Evolutionary conservation across 192 early-diverging fungal genomes (phyloP), one percentile per base, ranked within the genome.

Genomic region (Linnemannia zychae): DNA sequence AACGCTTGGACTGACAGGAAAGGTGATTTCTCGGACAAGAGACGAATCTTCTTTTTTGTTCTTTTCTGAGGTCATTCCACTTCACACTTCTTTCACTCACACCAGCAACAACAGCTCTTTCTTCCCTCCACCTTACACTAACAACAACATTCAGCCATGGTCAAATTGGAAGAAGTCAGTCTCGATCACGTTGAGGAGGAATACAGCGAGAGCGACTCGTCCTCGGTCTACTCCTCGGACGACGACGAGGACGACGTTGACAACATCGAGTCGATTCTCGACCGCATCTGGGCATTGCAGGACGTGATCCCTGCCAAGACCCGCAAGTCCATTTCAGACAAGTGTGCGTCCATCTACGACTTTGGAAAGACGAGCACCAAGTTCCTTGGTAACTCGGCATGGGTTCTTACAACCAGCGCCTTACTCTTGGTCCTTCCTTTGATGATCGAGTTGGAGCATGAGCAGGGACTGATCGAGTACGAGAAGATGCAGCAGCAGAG

Each of bases 331-430:
- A 82, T 97, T 34, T 90, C 93, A 17, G 84, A 85, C 49, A 81
- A 88, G 22, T 87, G 91, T 22, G 88, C 90, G 17, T 87, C 89
- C 4, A 74, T 95, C 17, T 88, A 88, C 36, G 89, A 89, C 38
- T 93, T 92, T 89, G 91, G 94, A 34, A 87, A 81, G 63, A 80
- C 88, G 49, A 90, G 92, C 38, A 87, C 91, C 40, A 88, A 89
- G 36, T 90, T 95, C 82, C 89, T 93, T 33, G 96, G 96, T 38
- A 96, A 96, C 88, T 92, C 92, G 28, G 91, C 94, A 36, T 98
- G 97, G 97, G 93, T 98, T 11, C 81, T 97, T 20, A 95, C 96
- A 17, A 98, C 97, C 20, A 93, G 92, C 50, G 96, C 95, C 60
- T 82, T 97, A 78, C 88, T 98, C 7, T 87, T 98, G 24, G 91